Conservation (phyloP, 352 stramenopile species). For the Peronospora destructor region DNA sequence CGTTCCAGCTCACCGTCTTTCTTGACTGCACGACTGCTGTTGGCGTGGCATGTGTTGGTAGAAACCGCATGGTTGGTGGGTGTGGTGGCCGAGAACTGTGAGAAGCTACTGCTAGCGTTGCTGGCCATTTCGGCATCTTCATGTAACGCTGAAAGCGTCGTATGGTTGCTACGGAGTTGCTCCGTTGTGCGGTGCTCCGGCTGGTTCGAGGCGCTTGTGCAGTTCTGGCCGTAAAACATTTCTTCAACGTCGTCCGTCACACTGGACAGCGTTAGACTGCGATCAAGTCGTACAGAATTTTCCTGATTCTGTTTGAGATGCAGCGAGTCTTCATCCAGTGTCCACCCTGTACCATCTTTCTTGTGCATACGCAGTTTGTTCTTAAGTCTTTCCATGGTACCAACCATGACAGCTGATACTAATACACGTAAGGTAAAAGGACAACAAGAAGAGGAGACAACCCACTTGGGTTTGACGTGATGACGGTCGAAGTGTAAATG, state of each 20-base stretch:
- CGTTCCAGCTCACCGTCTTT: constrained; percentile 25
- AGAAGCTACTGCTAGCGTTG: constrained; percentile 36
- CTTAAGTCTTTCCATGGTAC: constrained; percentile 62
- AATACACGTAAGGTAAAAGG: neutral
- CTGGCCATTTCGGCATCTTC: constrained; percentile 43
- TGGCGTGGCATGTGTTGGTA: constrained; percentile 17
- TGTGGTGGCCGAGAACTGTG: constrained; percentile 25
- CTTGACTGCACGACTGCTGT: constrained; percentile 1
- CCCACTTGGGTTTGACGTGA: neutral
- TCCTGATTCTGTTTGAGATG: constrained; percentile 40
- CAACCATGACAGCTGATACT: constrained; percentile 13
- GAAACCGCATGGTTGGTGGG: constrained; percentile 21
- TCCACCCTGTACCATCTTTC: constrained; percentile 20
- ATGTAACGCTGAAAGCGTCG: constrained; percentile 43
- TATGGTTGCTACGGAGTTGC: constrained; percentile 40
- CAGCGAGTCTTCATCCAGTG: constrained; percentile 35
- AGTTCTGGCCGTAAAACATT: constrained; percentile 41
- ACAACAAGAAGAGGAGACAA: neutral
- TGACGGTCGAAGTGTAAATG: constrained; percentile 6
- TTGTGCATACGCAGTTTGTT: constrained; percentile 51
- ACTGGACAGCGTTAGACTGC: constrained; percentile 32
- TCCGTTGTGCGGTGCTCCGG: constrained; percentile 51
- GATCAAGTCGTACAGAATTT: constrained; percentile 29
- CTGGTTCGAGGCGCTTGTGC: constrained; percentile 12
- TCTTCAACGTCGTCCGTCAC: constrained; percentile 70